A percentile compares a stretch with the other conserved stretches of the same genome.
These are phyloP conservation scores for Calocera cornea DNA, from an alignment of 768 basidiomycete genomes.

Conservation along the genomic window DNA sequence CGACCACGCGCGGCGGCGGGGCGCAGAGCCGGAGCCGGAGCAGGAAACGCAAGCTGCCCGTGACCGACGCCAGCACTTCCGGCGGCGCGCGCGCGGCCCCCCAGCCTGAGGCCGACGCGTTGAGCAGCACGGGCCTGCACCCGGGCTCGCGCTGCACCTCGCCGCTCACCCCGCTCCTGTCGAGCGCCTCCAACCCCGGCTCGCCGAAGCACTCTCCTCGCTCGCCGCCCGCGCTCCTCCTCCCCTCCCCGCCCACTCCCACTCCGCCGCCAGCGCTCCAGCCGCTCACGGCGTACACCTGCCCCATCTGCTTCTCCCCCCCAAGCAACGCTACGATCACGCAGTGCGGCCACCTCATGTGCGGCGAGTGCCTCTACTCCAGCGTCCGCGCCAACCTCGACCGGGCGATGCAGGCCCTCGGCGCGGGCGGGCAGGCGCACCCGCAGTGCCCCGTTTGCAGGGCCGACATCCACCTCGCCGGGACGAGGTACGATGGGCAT, in stretches of 20 bases:
- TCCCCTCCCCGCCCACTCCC: neutral
- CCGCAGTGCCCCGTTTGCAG: slow-evolving; percentile 1
- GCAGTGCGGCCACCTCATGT: slow-evolving; percentile 68
- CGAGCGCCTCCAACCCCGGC: neutral
- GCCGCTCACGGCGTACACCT: slow-evolving; percentile 36
- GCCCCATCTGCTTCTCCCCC: slow-evolving; percentile 67
- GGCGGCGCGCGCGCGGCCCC: neutral
- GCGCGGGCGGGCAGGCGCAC: neutral
- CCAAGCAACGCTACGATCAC: slow-evolving; percentile 65
- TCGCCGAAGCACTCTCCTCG: neutral
- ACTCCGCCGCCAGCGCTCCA: neutral
- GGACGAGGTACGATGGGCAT: neutral
- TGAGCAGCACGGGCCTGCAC: neutral
- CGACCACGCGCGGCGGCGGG: too few relatives aligned
- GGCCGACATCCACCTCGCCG: neutral
- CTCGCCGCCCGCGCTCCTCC: neutral
- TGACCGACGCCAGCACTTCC: neutral
- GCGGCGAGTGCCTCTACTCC: slow-evolving; percentile 60
- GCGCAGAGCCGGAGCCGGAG: neutral
- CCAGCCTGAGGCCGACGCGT: neutral
- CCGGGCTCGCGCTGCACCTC: neutral
- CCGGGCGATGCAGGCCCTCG: slow-evolving; percentile 24
- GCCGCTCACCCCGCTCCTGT: neutral
- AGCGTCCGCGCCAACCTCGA: slow-evolving; percentile 51
- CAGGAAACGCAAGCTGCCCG: neutral